phyloP scores from a whole-genome alignment of 257 asterid species.

The Jasminum sambac region DNA sequence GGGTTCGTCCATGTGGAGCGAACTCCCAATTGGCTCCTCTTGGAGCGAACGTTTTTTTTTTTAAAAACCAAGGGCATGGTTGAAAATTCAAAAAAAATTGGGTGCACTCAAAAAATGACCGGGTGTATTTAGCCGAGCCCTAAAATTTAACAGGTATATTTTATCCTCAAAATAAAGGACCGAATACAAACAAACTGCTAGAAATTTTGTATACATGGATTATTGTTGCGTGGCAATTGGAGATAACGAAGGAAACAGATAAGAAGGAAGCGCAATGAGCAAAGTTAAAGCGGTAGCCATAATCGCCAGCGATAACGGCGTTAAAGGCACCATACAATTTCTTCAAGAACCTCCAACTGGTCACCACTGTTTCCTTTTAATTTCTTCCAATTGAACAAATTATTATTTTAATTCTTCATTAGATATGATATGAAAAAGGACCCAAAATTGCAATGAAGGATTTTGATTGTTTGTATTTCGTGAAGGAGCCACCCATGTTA shows the following conservation, averaged over 20 bases:
- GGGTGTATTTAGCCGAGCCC: no score
- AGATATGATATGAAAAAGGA: background rate
- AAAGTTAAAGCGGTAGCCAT: conserved; percentile 76
- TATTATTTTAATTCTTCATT: background rate
- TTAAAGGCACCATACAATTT: conserved; percentile 73
- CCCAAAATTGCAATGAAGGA: background rate
- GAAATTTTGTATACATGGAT: no score
- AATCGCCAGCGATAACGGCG: conserved; percentile 58
- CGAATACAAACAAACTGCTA: no score
- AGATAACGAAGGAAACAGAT: background rate
- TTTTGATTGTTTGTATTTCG: background rate
- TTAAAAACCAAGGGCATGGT: no score
- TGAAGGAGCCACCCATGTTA: conserved; percentile 50
- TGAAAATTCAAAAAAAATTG: no score
- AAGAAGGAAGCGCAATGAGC: conserved; percentile 34
- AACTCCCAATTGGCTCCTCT: no score
- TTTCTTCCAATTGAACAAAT: background rate
- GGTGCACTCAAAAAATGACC: no score
- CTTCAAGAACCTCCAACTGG: conserved; percentile 49
- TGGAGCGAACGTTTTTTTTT: no score
- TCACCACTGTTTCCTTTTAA: conserved; percentile 3
- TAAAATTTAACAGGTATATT: no score
- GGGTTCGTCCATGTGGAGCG: no score
- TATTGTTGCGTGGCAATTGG: no score
- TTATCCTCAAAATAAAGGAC: no score